Conservation (phyloP, 1,284 basidiomycete genomes). For the Rhodotorula glutinis region DNA sequence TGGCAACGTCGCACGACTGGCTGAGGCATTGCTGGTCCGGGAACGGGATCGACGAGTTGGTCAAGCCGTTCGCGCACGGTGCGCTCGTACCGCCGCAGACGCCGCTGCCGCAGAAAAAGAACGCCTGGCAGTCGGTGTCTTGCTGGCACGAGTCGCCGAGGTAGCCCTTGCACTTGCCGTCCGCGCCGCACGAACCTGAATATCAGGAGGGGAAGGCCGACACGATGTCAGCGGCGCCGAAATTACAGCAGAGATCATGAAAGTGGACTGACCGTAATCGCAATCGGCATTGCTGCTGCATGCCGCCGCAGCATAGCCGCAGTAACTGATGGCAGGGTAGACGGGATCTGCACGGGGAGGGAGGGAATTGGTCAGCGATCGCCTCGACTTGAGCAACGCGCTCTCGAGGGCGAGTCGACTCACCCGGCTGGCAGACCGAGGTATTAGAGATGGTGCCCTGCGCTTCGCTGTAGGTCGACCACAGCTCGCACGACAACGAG, state of each 20-base stretch:
- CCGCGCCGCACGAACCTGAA: slow-evolving; percentile 34
- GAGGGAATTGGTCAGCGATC: not conserved
- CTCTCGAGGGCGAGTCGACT: not conserved
- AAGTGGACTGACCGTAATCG: slow-evolving; percentile 37
- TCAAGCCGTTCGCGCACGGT: slow-evolving; percentile 34
- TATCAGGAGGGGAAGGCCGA: no score
- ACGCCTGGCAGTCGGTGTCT: slow-evolving; percentile 39
- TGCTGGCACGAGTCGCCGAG: slow-evolving; percentile 35
- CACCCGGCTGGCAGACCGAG: slow-evolving; percentile 35
- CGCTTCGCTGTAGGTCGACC: slow-evolving; percentile 22
- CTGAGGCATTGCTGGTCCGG: slow-evolving; percentile 37
- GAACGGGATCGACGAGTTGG: slow-evolving; percentile 27
- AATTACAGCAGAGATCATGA: no score
- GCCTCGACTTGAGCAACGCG: no score
- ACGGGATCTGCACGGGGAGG: slow-evolving; percentile 28
- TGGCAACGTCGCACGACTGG: slow-evolving; percentile 28
- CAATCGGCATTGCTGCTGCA: slow-evolving; percentile 34
- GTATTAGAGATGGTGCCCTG: slow-evolving; percentile 33
- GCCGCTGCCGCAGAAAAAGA: slow-evolving; percentile 40
- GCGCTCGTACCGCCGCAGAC: slow-evolving; percentile 34
- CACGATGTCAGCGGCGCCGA: not conserved
- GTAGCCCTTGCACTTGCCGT: slow-evolving; percentile 34
- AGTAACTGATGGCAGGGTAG: slow-evolving; percentile 37
- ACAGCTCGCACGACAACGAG: slow-evolving; percentile 28
- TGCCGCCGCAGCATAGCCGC: slow-evolving; percentile 37